Evolutionary conservation across 2,329 filamentous ascomycete species (phyloP), one percentile per base, ranked within the genome.

Genomic region (Pseudocercospora macadamiae): DNA sequence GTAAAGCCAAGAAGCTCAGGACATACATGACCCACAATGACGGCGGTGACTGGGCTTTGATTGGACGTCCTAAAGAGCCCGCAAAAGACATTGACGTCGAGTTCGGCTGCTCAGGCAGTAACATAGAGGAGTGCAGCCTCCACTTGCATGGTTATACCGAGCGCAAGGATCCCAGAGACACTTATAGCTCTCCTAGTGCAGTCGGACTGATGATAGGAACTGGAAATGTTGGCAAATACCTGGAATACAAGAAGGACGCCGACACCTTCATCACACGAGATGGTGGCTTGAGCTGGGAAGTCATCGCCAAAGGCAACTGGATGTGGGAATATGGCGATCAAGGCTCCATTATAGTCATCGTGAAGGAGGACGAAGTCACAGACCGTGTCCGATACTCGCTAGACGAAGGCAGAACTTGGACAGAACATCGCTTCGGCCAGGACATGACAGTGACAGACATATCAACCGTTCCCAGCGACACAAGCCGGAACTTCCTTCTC

Each of bases 111-210:
- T 78, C 53, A 36, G 60, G 57, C 34, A 55, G 87, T 14, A 70
- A 80, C 76, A 75, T 77, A 45, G 80, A 86, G 18, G 83, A 87
- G 55, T 99, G 96, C 73, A 89, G 91, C 3, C 81, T 99, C 56
- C 92, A 99, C 74, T 82, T 99, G 34, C 96, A 99, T 73, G 91
- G 93, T 56, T 99, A 96, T 76, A 97, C 96, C 0, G 95, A 99
- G 75, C 87, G 95, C 62, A 79, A 78, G 28, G 91, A 97, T 72
- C 88, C 87, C 68, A 80, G 87, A 47, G 90, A 93, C 72, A 96
- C 91, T 0, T 97, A 90, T 75, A 95, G 91, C 7, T 96, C 93
- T 2, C 85, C 87, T 47, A 92, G 90, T 3, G 93, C 95, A 1
- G 86, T 97, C 34, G 96, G 95, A 9, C 76, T 99, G 54, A 91